A percentile compares a stretch with the other conserved stretches of the same genome.
phyloP scores from a whole-genome alignment of 768 basidiomycete genomes.

The Crepidotus variabilis region DNA sequence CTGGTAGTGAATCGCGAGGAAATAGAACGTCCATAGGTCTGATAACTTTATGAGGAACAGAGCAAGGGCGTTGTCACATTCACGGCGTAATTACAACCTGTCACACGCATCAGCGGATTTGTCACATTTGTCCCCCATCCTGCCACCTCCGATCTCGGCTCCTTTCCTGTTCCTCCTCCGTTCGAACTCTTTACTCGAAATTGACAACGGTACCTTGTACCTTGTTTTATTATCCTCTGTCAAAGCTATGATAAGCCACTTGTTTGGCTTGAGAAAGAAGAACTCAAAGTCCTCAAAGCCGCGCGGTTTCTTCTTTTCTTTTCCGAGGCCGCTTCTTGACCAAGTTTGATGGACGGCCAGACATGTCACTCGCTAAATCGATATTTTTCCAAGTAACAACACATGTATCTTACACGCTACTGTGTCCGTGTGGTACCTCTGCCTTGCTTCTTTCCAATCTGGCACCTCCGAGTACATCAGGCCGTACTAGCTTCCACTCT shows the following conservation, averaged over 20 bases:
- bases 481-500: neutral
- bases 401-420: no score
- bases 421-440: neutral
- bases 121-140: neutral
- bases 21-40: neutral
- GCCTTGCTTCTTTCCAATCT: neutral
- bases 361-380: no score
- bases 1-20: constrained; percentile 11
- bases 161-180: neutral
- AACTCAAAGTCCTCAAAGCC: neutral
- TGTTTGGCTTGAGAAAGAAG: neutral
- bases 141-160: neutral
- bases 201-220: neutral
- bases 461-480: neutral
- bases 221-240: neutral
- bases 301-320: no score
- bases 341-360: no score
- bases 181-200: neutral
- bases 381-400: no score
- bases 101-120: neutral
- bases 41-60: neutral
- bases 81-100: neutral
- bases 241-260: neutral
- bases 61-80: neutral
- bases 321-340: no score